phyloP scores from a whole-genome alignment of 2,329 filamentous ascomycete genomes.

The Exophiala calicioides region DNA sequence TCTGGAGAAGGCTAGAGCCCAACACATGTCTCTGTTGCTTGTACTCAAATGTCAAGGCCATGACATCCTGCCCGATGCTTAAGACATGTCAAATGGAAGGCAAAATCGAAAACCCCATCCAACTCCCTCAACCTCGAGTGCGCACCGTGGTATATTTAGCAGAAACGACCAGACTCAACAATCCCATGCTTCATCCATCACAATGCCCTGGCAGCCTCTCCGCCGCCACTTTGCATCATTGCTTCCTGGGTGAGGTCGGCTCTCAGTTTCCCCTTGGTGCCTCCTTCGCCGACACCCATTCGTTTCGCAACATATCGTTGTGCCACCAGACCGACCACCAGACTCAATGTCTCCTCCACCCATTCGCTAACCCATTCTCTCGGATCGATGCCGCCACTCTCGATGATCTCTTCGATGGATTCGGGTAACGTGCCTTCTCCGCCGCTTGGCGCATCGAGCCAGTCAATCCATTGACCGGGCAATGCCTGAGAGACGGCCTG shows the following conservation, averaged over 20 bases:
- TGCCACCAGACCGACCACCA: slow-evolving; percentile 81
- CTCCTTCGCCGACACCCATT: slow-evolving; percentile 93
- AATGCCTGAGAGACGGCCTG: slow-evolving; percentile 78
- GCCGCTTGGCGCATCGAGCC: slow-evolving; percentile 73
- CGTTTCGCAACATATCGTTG: slow-evolving; percentile 91
- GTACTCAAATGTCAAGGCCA: no score
- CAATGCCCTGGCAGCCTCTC: slow-evolving; percentile 60
- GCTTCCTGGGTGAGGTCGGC: slow-evolving; percentile 55
- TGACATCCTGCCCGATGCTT: no score
- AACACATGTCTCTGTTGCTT: no score
- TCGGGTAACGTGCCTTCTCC: slow-evolving; percentile 63
- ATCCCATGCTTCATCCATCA: slow-evolving; percentile 19
- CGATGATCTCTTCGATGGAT: slow-evolving; percentile 83
- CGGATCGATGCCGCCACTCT: slow-evolving; percentile 75
- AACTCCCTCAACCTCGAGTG: no score
- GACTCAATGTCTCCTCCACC: slow-evolving; percentile 81
- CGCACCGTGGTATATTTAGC: slow-evolving; percentile 13
- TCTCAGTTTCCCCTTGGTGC: slow-evolving; percentile 56
- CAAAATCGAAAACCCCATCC: no score
- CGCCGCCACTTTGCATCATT: slow-evolving; percentile 59
- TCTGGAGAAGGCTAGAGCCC: no score
- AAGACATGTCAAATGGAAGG: no score
- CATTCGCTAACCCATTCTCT: slow-evolving; percentile 97
- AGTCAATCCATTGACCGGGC: slow-evolving; percentile 82
- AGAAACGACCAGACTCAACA: slow-evolving; percentile 6